Evolutionary conservation across 2,329 filamentous ascomycete genomes (phyloP).

Genomic region (Aspergillus phoenicis): DNA sequence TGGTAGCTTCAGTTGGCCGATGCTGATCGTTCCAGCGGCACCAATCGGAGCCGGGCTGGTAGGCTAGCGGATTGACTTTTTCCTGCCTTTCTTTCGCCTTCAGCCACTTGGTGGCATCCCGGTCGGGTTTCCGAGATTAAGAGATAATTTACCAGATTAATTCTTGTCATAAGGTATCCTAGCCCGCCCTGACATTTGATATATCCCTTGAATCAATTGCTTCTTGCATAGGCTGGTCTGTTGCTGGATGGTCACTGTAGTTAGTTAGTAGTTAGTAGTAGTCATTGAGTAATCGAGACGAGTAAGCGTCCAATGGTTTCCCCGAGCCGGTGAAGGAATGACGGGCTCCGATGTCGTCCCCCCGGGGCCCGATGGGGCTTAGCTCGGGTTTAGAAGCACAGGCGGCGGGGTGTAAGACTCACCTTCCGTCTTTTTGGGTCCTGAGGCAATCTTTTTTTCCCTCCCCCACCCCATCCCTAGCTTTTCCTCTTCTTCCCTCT

Average conservation of each 20-base stretch:
- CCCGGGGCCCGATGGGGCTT: conserved; percentile 6
- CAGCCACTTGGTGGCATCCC: neutral
- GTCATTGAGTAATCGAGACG: conserved; percentile 4
- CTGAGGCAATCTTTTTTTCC: conserved; percentile 18
- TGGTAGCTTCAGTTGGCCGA: neutral
- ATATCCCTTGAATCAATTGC: too few relatives aligned
- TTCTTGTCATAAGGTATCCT: too few relatives aligned
- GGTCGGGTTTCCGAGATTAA: neutral
- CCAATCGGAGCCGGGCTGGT: neutral
- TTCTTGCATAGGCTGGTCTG: too few relatives aligned
- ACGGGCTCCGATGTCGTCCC: conserved; percentile 19
- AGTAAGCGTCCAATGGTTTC: neutral
- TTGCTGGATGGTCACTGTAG: too few relatives aligned
- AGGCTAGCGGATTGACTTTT: conserved; percentile 3
- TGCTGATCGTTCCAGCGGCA: neutral
- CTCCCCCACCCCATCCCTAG: conserved; percentile 11
- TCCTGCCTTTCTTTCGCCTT: neutral
- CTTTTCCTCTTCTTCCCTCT: conserved; percentile 13
- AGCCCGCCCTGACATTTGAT: neutral
- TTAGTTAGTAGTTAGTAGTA: too few relatives aligned
- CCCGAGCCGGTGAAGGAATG: conserved; percentile 7
- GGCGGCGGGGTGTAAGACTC: neutral
- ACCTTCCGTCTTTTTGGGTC: neutral
- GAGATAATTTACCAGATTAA: too few relatives aligned
- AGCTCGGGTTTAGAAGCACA: too few relatives aligned